These are phyloP conservation scores for Dryadomyces quercivorus DNA, from an alignment of 2,329 filamentous ascomycete genomes.

Conservation along the genomic window DNA sequence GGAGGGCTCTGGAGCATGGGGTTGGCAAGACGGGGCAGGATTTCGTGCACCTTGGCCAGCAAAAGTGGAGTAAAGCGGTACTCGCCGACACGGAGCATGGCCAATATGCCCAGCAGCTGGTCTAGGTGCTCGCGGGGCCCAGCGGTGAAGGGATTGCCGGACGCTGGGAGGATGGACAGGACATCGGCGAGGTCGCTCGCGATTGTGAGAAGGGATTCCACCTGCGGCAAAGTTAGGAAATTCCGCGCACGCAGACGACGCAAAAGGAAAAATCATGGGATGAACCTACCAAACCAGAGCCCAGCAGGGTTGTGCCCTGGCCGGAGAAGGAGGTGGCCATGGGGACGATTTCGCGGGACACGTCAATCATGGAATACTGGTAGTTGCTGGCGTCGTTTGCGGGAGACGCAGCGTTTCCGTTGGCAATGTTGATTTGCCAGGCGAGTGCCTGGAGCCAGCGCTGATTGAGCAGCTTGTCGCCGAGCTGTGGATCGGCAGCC, in stretches of 20 bases:
- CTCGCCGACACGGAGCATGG: conserved; percentile 61
- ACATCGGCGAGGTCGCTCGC: conserved; percentile 63
- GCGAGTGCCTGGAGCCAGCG: conserved; percentile 53
- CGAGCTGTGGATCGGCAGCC: conserved; percentile 38
- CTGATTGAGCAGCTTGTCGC: conserved; percentile 46
- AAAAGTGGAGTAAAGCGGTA: conserved; percentile 67
- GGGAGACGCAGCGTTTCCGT: conserved; percentile 33
- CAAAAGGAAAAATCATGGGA: neutral
- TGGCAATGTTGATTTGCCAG: conserved; percentile 48
- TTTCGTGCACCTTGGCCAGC: conserved; percentile 61
- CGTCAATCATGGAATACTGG: conserved; percentile 44
- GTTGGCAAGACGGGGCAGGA: conserved; percentile 49
- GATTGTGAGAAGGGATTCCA: conserved; percentile 72
- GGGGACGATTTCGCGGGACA: conserved; percentile 50
- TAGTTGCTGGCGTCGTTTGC: conserved; percentile 22
- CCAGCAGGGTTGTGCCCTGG: conserved; percentile 59
- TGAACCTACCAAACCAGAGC: conserved; percentile 51
- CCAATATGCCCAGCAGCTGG: conserved; percentile 54
- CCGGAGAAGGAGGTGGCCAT: conserved; percentile 62
- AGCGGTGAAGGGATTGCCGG: conserved; percentile 48
- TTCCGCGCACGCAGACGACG: too few relatives aligned
- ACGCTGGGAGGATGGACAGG: conserved; percentile 50
- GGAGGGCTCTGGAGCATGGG: conserved; percentile 48
- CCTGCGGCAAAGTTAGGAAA: conserved; percentile 24
- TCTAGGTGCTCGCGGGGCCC: conserved; percentile 64